Evolutionary conservation across 148 eudicot species (phyloP).

Genomic region (Rheum nobile): DNA sequence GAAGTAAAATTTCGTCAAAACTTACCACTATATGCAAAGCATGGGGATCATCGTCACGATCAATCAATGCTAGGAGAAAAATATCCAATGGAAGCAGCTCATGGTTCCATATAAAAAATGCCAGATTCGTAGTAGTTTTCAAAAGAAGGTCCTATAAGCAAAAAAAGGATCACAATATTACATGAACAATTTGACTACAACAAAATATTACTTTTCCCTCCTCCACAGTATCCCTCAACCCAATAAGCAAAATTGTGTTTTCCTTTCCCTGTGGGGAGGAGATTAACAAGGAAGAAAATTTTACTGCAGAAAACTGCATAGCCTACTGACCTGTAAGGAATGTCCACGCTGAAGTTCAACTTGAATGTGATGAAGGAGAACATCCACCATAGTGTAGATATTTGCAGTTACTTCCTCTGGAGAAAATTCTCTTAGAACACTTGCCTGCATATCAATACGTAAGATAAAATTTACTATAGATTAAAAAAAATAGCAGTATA

Average conservation of each 20-base stretch:
- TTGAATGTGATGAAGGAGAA: constrained; percentile 77
- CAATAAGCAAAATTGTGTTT: background rate
- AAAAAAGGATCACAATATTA: constrained; percentile 8
- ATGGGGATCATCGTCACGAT: constrained; percentile 98
- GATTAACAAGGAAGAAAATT: background rate
- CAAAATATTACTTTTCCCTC: background rate
- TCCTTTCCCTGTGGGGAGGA: background rate
- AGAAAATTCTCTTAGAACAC: constrained; percentile 84
- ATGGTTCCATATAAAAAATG: constrained; percentile 79
- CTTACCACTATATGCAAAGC: constrained; percentile 86
- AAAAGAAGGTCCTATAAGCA: constrained; percentile 64
- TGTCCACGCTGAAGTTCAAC: constrained; percentile 83
- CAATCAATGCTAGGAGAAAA: constrained; percentile 80
- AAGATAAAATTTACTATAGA: background rate
- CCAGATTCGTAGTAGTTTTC: constrained; percentile 71
- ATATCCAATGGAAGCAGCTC: constrained; percentile 96
- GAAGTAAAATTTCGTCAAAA: constrained; percentile 1
- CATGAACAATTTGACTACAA: background rate
- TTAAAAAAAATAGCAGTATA: background rate
- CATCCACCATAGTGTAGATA: constrained; percentile 97
- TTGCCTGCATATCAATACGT: constrained; percentile 35
- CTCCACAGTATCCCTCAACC: background rate
- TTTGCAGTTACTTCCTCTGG: constrained; percentile 98
- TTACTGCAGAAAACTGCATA: background rate
- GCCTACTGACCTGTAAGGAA: constrained; percentile 48